Base-by-base conservation (phyloP, 345 rosid genomes). In the rapeseed (Brassica napus) region DNA sequence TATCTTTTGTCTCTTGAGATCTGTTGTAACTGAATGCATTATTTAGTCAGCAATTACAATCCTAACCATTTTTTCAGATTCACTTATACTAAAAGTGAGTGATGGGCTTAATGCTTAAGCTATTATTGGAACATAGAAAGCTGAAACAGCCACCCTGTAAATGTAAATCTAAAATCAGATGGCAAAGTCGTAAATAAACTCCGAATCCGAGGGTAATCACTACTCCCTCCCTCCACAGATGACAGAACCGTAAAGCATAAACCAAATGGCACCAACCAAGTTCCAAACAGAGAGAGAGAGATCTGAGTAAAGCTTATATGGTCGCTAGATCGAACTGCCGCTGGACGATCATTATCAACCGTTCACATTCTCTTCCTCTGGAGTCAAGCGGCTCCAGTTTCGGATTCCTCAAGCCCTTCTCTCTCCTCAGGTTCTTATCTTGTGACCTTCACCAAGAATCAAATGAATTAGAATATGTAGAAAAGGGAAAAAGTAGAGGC, bases 231-330 rank as follows among this genome's bases (percentile, higher is more conserved):
- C 47, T 54, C 57, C 57, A 52, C 57, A 49, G 57, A 14, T 49
- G 57, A 72, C 2, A 65, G 10, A 55, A 75, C 42, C 72, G 59
- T 75, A 26, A 67, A 57, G 28, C 72, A 57, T 23, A 66, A 74
- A 10, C 47, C 9, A 34, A 65, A 34, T 59, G 72, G 68, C 6
- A 52, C 15, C 57, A 10, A 83, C 78, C 73, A 64, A 62, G 72
- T 73, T 49, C 21, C 4, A 47, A 23, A 32, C 31, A 47, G 79
- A 77, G 81, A 83, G 84, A 80, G 6, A 9, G 32, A 59, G 63
- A 59, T 86, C 86, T 83, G 88, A 82, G 87, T 82, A 57, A 64
- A 34, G 76, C 80, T 82, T 81, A 8, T 18, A 59, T 1, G 21
- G 70, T 69, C 75, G 71, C 34, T 49, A 55, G 65, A 77, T 39